Evolutionary conservation across 306 rosid genomes (phyloP).

Genomic region (Trifolium fragiferum): DNA sequence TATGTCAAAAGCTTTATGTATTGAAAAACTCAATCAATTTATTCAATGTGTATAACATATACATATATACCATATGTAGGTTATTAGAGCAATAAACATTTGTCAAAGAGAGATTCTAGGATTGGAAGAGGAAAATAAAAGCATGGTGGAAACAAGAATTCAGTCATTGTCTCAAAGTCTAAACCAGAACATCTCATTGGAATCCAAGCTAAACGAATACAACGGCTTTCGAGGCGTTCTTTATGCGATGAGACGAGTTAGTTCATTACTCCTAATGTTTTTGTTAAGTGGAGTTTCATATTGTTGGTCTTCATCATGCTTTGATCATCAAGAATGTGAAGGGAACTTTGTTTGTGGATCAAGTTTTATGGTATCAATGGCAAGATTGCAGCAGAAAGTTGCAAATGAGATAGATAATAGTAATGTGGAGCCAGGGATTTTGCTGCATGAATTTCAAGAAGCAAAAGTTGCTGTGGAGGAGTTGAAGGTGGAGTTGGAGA

Average conservation of each 20-base stretch:
- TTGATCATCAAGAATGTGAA: slow-evolving; percentile 41
- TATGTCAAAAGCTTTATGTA: background rate
- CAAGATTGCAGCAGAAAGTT: slow-evolving; percentile 63
- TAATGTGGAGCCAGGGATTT: slow-evolving; percentile 63
- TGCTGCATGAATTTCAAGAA: slow-evolving; percentile 64
- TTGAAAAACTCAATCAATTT: background rate
- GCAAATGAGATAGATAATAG: slow-evolving; percentile 55
- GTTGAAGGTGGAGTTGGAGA: slow-evolving; percentile 61
- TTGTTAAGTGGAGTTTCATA: slow-evolving; percentile 63
- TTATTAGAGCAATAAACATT: slow-evolving; percentile 57
- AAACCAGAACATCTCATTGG: slow-evolving; percentile 49
- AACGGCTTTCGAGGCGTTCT: slow-evolving; percentile 84
- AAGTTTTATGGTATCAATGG: slow-evolving; percentile 60
- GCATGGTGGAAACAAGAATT: slow-evolving; percentile 71
- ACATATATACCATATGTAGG: slow-evolving; percentile 42
- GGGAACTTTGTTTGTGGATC: slow-evolving; percentile 54
- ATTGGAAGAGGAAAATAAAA: slow-evolving; percentile 76
- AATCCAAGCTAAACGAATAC: slow-evolving; percentile 60
- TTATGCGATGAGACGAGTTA: slow-evolving; percentile 69
- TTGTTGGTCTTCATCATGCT: slow-evolving; percentile 69
- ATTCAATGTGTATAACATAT: background rate
- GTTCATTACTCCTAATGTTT: slow-evolving; percentile 72
- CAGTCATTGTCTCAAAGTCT: slow-evolving; percentile 56
- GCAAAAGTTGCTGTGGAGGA: slow-evolving; percentile 66
- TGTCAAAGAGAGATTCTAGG: slow-evolving; percentile 71